These are phyloP conservation scores for Nicotiana undulata DNA, from an alignment of 257 asterid genomes.

Conservation along the genomic window DNA sequence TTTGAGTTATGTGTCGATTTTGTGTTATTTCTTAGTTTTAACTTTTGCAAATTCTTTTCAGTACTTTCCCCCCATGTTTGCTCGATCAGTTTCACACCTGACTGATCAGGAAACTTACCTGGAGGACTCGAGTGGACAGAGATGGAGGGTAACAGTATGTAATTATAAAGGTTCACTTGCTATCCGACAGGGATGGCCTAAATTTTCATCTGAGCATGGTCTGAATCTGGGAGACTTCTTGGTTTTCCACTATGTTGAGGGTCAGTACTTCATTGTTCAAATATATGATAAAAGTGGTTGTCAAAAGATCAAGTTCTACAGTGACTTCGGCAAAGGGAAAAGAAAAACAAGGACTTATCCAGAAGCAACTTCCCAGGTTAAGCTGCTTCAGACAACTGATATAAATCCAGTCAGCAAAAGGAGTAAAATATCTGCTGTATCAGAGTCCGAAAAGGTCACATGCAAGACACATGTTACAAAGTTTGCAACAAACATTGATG, in stretches of 20 bases:
- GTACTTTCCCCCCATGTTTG: slow-evolving; percentile 56
- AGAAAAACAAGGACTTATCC: slow-evolving; percentile 2
- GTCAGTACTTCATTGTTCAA: slow-evolving; percentile 37
- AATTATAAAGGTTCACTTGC: slow-evolving; percentile 24
- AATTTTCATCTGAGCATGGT: slow-evolving; percentile 32
- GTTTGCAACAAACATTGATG: not conserved
- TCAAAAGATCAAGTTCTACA: slow-evolving; percentile 18
- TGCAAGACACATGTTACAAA: not conserved
- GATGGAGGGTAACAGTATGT: slow-evolving; percentile 35
- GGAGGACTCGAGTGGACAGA: slow-evolving; percentile 40
- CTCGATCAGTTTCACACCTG: slow-evolving; percentile 17
- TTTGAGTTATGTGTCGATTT: not conserved
- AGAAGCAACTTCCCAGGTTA: slow-evolving; percentile 2
- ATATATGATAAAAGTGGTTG: slow-evolving; percentile 29
- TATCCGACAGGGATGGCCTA: slow-evolving; percentile 50
- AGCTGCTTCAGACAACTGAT: not conserved
- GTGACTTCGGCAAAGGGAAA: not conserved
- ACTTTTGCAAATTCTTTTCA: slow-evolving; percentile 24
- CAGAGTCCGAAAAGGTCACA: slow-evolving; percentile 6
- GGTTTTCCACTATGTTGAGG: slow-evolving; percentile 22
- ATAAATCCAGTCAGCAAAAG: slow-evolving; percentile 7
- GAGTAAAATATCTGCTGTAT: slow-evolving; percentile 9
- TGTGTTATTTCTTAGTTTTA: not conserved
- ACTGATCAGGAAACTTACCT: slow-evolving; percentile 25
- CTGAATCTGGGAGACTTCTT: slow-evolving; percentile 33